Conservation (phyloP, 2,329 filamentous ascomycete genomes). For the Paramyrothecium roridum region DNA sequence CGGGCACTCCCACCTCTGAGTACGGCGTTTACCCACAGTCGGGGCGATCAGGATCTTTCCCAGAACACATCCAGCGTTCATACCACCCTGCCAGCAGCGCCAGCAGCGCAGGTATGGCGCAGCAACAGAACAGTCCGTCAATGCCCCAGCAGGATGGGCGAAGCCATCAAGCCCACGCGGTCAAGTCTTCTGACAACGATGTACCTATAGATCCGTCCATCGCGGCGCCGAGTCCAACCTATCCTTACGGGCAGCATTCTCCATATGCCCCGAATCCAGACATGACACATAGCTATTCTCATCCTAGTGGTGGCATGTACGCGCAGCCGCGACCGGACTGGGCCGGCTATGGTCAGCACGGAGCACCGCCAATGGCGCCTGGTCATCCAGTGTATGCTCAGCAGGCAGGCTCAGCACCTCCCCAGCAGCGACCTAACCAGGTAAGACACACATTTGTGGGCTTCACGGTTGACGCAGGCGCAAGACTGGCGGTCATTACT, state of each 20-base stretch:
- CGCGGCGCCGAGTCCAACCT: constrained; percentile 87
- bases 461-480: too few species aligned
- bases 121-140: constrained; percentile 96
- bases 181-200: constrained; percentile 97
- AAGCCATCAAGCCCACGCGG: constrained; percentile 72
- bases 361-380: constrained; percentile 45
- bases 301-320: constrained; percentile 62
- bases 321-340: constrained; percentile 72
- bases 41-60: constrained; percentile 79
- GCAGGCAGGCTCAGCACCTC: constrained; percentile 51
- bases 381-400: constrained; percentile 53
- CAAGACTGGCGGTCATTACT: too few species aligned
- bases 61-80: constrained; percentile 81
- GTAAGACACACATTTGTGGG: constrained; percentile 41
- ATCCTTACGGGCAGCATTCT: constrained; percentile 79
- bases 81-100: constrained; percentile 77
- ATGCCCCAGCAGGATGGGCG: constrained; percentile 78
- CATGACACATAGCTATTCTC: constrained; percentile 75
- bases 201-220: constrained; percentile 99
- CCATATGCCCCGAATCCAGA: constrained; percentile 83
- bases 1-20: constrained; percentile 83
- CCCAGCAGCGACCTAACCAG: constrained; percentile 56
- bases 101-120: constrained; percentile 87
- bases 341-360: constrained; percentile 61
- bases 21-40: constrained; percentile 75